These are phyloP conservation scores for Fragilariopsis cylindrus DNA, from an alignment of 108 stramenopile genomes.

Conservation along the genomic window DNA sequence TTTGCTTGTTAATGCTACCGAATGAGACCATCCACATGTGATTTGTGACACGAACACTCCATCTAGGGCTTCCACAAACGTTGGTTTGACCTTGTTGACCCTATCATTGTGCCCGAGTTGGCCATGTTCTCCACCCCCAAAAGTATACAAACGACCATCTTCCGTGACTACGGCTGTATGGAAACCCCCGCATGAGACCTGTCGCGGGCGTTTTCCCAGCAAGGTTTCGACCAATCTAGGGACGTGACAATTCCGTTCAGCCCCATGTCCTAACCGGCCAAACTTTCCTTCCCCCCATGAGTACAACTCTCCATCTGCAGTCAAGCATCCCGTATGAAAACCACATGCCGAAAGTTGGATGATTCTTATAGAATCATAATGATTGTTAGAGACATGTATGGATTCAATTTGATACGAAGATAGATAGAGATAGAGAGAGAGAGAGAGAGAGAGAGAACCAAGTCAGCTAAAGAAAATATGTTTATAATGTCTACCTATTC, in stretches of 20 bases:
- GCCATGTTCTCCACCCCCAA: constrained; percentile 88
- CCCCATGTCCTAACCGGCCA: constrained; percentile 90
- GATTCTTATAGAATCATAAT: constrained; percentile 34
- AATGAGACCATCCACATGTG: constrained; percentile 95
- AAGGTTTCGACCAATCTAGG: constrained; percentile 86
- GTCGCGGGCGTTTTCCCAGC: constrained; percentile 68
- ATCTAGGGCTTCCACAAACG: constrained; percentile 77
- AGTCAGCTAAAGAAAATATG: background rate
- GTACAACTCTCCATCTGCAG: constrained; percentile 80
- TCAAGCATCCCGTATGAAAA: constrained; percentile 93
- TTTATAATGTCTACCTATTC: background rate
- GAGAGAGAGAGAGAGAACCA: background rate
- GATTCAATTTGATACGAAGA: background rate
- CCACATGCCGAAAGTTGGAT: constrained; percentile 93
- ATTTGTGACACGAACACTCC: constrained; percentile 80
- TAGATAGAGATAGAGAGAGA: background rate
- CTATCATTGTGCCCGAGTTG: constrained; percentile 95
- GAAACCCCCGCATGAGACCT: constrained; percentile 90
- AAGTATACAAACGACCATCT: constrained; percentile 87
- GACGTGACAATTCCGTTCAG: constrained; percentile 84
- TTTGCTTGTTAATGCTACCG: constrained; percentile 80
- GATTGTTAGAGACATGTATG: no score
- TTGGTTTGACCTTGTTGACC: constrained; percentile 84
- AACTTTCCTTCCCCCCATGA: constrained; percentile 94
- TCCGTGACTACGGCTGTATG: constrained; percentile 90